Evolutionary conservation across 306 rosid genomes (phyloP), one percentile per base, ranked within the genome.

Genomic region (Leucaena leucocephala): DNA sequence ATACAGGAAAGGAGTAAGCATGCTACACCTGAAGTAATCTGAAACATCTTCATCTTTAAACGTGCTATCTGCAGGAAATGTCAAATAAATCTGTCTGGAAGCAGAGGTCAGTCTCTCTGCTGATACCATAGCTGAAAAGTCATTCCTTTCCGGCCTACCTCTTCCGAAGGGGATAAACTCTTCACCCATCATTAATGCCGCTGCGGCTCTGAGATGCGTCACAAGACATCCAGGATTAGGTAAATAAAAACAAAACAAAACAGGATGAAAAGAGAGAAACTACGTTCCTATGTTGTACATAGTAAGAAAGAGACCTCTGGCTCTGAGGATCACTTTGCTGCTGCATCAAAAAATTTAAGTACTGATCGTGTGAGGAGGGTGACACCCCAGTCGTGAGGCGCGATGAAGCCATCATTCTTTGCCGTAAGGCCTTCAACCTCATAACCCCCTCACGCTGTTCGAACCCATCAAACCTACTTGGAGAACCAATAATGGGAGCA

Each of bases 31-130:
- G 82, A 94, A 94, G 83, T 94, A 94, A 65, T 92, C 98, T 0
- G 98, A 94, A 85, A 94, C 98, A 70, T 94, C 97, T 78, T 95
- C 98, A 75, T 95, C 98, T 75, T 90, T 95, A 81, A 95, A 95
- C 13, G 97, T 91, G 86, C 98, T 95, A 80, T 95, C 98, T 2
- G 98, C 98, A 36, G 98, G 98, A 78, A 95, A 95, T 9, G 98
- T 95, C 74, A 95, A 80, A 79, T 95, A 95, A 77, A 95, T 95
- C 89, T 95, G 98, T 70, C 97, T 88, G 7, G 98, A 91, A 1
- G 98, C 97, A 1, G 97, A 91, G 82, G 89, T 92, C 34, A 86
- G 78, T 77, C 90, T 95, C 13, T 92, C 98, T 0, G 83, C 87
- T 0, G 93, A 85, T 71, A 89, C 72, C 86, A 90, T 81, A 34